Evolutionary conservation across 2,329 filamentous ascomycete species (phyloP), one percentile per base, ranked within the genome.

Genomic region (Salinomyces thailandicus): DNA sequence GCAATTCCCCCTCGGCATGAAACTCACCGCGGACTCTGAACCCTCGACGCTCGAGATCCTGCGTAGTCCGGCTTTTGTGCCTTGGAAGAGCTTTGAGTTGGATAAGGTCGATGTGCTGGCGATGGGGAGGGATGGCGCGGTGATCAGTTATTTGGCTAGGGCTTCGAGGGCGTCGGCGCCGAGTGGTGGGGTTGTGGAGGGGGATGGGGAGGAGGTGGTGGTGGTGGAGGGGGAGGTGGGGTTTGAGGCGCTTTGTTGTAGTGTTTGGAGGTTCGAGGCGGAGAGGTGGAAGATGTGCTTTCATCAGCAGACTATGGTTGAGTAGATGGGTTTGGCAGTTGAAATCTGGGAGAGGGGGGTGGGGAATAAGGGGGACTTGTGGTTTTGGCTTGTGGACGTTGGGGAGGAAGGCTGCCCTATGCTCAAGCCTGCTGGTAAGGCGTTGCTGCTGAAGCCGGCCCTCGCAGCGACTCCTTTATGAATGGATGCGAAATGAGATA

Each of bases 251-350:
- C 40, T 54, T 13, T 54, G 52, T 31, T 51, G 41, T 16, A 52
- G 46, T 30, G 51, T 51, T 3, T 54, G 52, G 52, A 41, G 52
- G 18, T 41, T 39, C 33, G 50, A 52, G 29, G 43, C 35, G 12
- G 47, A 43, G 5, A 46, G 41, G 31, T 54, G 39, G 39, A 45
- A 43, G 41, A 49, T 54, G 49, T 49, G 45, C 24, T 48, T 53
- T 18, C 52, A 54, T 36, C 50, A 54, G 38, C 52, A 54, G 41
- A 53, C 52, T 5, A 43, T 53, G 46, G 42, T 41, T n/a, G n/a
- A n/a, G n/a, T n/a, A n/a, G n/a, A n/a, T n/a, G n/a, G n/a, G n/a
- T n/a, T n/a, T n/a, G n/a, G n/a, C 22, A 26, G 22, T n/a, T 26
- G 22, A n/a, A 26, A 26, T 26, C 34, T n/a, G n/a, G n/a, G n/a